A percentile compares a stretch with the other conserved stretches of the same genome.
Conservation (phyloP, 2,329 filamentous ascomycete species). For the Myriosclerotinia scirpicola region DNA sequence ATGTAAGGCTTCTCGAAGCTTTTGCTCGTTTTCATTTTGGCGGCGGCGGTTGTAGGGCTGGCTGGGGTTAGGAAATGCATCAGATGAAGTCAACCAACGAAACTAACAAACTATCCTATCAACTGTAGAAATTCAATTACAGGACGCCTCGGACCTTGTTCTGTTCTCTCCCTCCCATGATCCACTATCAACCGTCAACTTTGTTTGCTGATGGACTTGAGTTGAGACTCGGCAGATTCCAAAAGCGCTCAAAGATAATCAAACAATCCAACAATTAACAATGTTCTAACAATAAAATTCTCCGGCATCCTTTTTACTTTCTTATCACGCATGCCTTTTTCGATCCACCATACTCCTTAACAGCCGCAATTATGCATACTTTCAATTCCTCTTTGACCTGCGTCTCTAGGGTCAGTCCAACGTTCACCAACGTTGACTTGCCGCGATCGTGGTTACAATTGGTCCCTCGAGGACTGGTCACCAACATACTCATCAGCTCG, state of each 20-base stretch:
- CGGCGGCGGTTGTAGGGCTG: constrained; percentile 18
- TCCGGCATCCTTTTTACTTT: neutral
- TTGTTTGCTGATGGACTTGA: constrained; percentile 4
- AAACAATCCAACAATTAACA: constrained; percentile 11
- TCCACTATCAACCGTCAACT: neutral
- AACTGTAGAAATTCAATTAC: neutral
- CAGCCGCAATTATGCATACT: constrained; percentile 17
- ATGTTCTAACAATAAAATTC: neutral
- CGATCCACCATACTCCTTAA: neutral
- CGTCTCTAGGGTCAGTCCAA: constrained; percentile 21
- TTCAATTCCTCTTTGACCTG: constrained; percentile 15
- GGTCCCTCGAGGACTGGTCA: constrained; percentile 25
- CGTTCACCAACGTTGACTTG: constrained; percentile 29
- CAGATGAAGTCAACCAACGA: neutral
- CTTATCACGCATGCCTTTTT: neutral
- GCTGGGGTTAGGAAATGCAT: neutral
- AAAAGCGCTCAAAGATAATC: neutral
- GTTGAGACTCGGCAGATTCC: neutral
- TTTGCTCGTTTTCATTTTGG: neutral
- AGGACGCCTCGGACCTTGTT: constrained; percentile 11
- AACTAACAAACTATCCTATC: neutral
- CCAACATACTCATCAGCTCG: constrained; percentile 23
- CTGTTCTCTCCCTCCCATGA: neutral
- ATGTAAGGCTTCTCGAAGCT: constrained; percentile 24
- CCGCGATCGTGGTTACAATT: constrained; percentile 27